phyloP scores from a whole-genome alignment of 2,329 filamentous ascomycete genomes.

The Penicillium fuscoglaucum region DNA sequence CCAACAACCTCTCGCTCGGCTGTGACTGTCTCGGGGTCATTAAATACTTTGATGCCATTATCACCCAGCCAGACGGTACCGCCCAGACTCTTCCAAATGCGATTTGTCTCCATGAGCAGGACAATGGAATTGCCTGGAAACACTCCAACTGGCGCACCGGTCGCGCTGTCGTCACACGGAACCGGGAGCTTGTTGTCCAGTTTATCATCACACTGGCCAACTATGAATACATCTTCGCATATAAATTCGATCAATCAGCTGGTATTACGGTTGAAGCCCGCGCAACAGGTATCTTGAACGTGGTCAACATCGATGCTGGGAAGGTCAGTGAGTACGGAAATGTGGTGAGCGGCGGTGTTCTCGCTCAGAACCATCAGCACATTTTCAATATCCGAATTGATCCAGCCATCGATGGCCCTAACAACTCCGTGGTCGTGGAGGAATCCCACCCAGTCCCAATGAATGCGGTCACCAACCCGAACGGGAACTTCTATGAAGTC shows the following conservation, averaged over 20 bases:
- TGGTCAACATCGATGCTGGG: conserved; percentile 62
- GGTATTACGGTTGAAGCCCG: conserved; percentile 65
- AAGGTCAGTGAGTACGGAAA: conserved; percentile 65
- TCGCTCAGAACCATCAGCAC: conserved; percentile 71
- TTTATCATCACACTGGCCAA: conserved; percentile 66
- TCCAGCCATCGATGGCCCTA: conserved; percentile 57
- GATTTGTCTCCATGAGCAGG: conserved; percentile 67
- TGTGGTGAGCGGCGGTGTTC: conserved; percentile 64
- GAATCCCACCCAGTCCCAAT: conserved; percentile 61
- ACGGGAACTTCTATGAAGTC: conserved; percentile 54
- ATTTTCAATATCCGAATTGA: conserved; percentile 69
- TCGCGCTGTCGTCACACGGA: conserved; percentile 60
- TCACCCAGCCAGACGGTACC: conserved; percentile 56
- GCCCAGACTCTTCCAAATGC: conserved; percentile 60
- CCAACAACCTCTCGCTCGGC: conserved; percentile 62
- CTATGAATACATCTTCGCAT: conserved; percentile 52
- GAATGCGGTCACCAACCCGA: conserved; percentile 53
- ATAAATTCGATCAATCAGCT: conserved; percentile 55
- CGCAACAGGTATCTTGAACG: conserved; percentile 67
- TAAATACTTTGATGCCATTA: conserved; percentile 63
- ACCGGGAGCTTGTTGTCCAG: conserved; percentile 63
- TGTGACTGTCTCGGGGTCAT: conserved; percentile 61
- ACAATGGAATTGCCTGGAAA: conserved; percentile 66
- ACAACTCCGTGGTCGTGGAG: conserved; percentile 57
- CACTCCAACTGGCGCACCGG: conserved; percentile 68